Percentiles rank a stretch among this genome's conserved stretches.
Evolutionary conservation across 208 protist genomes (phyloP).

Genomic region (Trypanosoma lewisi): DNA sequence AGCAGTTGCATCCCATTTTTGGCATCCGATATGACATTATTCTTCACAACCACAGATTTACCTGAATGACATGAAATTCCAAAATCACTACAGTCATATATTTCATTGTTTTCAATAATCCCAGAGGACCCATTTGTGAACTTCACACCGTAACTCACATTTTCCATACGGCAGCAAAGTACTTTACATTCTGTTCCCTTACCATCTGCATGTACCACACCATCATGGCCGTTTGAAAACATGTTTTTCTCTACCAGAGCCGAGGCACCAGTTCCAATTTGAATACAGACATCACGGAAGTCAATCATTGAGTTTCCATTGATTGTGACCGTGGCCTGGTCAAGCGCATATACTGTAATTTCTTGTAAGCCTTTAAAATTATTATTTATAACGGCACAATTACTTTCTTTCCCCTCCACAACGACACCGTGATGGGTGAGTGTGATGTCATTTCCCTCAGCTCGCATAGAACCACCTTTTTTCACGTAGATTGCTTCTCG

Average conservation of each 20-base stretch:
- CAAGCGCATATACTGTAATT: constrained; percentile 22
- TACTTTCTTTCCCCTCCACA: constrained; percentile 23
- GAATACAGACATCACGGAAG: constrained; percentile 10
- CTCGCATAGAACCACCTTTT: constrained; percentile 18
- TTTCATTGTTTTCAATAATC: constrained; percentile 17
- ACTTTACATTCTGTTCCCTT: constrained; percentile 13
- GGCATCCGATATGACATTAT: constrained; percentile 15
- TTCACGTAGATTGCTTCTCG: constrained; percentile 29
- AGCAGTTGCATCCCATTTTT: constrained; percentile 10
- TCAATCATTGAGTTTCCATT: constrained; percentile 20
- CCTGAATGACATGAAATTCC: constrained; percentile 18
- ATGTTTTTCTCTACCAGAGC: constrained; percentile 27
- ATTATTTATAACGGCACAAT: constrained; percentile 17
- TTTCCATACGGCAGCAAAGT: constrained; percentile 16
- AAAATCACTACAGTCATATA: constrained; percentile 15
- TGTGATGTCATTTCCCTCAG: constrained; percentile 25
- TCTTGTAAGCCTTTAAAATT: constrained; percentile 15
- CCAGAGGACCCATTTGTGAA: constrained; percentile 1
- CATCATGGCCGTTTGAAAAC: constrained; percentile 18
- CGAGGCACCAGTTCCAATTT: constrained; percentile 16
- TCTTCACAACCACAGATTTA: background rate
- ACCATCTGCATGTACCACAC: constrained; percentile 28
- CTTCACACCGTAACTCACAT: constrained; percentile 13
- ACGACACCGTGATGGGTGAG: constrained; percentile 27
- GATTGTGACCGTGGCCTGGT: constrained; percentile 8